Evolutionary conservation across 1,284 basidiomycete species (phyloP), one percentile per base, ranked within the genome.

Genomic region (Stereum hirsutum): DNA sequence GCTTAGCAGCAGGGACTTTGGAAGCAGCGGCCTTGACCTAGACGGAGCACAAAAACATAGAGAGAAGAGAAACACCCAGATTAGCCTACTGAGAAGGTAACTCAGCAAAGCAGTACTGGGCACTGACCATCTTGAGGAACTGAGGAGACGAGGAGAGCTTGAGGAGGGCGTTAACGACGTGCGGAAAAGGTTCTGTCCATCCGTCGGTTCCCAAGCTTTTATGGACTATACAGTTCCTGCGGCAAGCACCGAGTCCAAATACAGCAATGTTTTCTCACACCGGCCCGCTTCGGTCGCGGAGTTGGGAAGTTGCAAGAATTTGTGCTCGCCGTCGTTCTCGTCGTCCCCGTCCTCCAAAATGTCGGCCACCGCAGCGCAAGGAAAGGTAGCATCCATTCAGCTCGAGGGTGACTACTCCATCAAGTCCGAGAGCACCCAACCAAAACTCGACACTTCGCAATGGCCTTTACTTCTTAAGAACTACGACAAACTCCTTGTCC

Each of bases 391-490:
- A 23, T 74, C 78, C 43, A 81, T 76, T 15, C 85, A 89, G 62
- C 65, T 78, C 43, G 66, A 74, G 28, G 86, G 85, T 25, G 89
- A 94, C 59, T 94, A 79, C 56, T 56, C 81, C 42, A 92, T 95
- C 65, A 89, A 92, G 63, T 79, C 88, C 12, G 85, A 91, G 63
- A 65, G 72, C 27, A 64, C 67, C 14, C 68, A 78, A 21, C 90
- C 91, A 17, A 77, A 80, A 55, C 79, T 95, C 30, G 90, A 97
- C 65, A 98, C 95, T 24, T 93, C 92, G 2, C 77, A 97, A 66
- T 99, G 96, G 96, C 96, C 96, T 26, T 72, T 99, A 24, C 78
- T 99, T 10, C 78, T 99, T 51, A 99, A 98, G 78, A 97, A 99
- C 69, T 99, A 99, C 64, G 94, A 96, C 75, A 95, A 95, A 63